Base-by-base conservation (phyloP, 2,329 filamentous ascomycete genomes). In the Hymenoscyphus linearis region DNA sequence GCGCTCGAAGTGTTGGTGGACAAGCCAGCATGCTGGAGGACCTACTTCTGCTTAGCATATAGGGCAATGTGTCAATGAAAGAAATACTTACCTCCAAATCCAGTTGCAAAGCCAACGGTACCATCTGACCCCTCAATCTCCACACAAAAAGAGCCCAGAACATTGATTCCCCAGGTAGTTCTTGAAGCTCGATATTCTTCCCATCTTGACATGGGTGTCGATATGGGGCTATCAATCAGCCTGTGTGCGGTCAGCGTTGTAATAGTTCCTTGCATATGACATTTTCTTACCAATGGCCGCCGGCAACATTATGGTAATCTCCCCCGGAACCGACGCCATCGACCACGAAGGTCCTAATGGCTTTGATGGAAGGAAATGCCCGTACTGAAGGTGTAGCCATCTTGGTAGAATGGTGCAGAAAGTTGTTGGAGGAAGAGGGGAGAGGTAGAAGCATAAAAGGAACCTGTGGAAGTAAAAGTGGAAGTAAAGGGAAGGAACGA, bases 151-250 rank as follows among this genome's bases (percentile, higher is more conserved):
- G 92, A 96, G 1, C 93, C 93, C 27, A 97, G 79, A 7, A 96
- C 92, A 70, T 97, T 97, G 81, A 97, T 97, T 40, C 93, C 93
- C 90, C 91, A 97, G 74, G 87, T 92, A 13, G 92, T 96, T 69
- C 93, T 83, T 40, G 92, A 96, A 64, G 87, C 85, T 67, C 92
- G 86, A 76, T 96, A 97, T 69, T 93, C 80, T 66, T 95, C 90
- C 84, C 93, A 96, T 75, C 86, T 84, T 56, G 91, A 93, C 83
- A 93, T 96, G 6, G 93, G 93, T 0, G 92, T 97, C 1, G 93
- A 92, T 73, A 97, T 97, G 68, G 93, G 87, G 64, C 88, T 89
- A 77, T 96, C 93, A 66, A 97, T 89, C 68, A 97, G 80, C 93
- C 92, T 96, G 75, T 79, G 35, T 78, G 78, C 54, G 78, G 80